Evolutionary conservation across 139 green algal genomes (phyloP), one percentile per base, ranked within the genome.

Genomic region (Chlorella vulgaris): DNA sequence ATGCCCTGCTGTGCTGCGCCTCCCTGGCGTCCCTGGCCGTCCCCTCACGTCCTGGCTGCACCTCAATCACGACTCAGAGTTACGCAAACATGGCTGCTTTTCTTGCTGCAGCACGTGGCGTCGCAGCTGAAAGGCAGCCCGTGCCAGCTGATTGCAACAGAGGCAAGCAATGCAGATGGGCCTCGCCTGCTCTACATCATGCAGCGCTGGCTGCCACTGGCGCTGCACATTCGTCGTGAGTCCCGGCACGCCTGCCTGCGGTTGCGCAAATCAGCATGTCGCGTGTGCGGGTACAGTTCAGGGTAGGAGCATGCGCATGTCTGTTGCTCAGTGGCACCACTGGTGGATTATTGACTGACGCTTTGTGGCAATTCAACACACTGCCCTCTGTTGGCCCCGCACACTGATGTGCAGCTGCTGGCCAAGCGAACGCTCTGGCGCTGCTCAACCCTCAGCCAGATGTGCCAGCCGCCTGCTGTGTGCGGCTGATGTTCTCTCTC

Each of bases 131-230:
- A 39, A 6, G 33, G 38, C 1, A 21, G 42, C 7, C 77, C 63
- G 1, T 83, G 77, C 66, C 65, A 65, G 66, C 66, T 83, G 47
- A 35, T 69, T 33, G 63, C 29, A 1, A 77, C 65, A 1, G 65
- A 83, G 47, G 10, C 18, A 21, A 69, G 77, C 66, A 35, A 53
- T 3, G 47, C 55, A 15, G 77, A 83, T 0, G 77, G 65, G 10
- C 77, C 65, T 7, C 65, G 77, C 65, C 66, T 53, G 33, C 63
- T 82, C 8, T 76, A 83, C 77, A 58, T 83, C 21, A 22, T 63
- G 26, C 77, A 83, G 36, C 65, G 77, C 63, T 83, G 77, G 77
- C 66, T 83, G 47, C 66, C 77, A 4, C 66, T 83, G 4, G 65
- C 69, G 50, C 65, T 83, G 29, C 43, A 70, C 42, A 82, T 82